phyloP scores from a whole-genome alignment of 768 basidiomycete species.

The Tricholoma furcatifolium region DNA sequence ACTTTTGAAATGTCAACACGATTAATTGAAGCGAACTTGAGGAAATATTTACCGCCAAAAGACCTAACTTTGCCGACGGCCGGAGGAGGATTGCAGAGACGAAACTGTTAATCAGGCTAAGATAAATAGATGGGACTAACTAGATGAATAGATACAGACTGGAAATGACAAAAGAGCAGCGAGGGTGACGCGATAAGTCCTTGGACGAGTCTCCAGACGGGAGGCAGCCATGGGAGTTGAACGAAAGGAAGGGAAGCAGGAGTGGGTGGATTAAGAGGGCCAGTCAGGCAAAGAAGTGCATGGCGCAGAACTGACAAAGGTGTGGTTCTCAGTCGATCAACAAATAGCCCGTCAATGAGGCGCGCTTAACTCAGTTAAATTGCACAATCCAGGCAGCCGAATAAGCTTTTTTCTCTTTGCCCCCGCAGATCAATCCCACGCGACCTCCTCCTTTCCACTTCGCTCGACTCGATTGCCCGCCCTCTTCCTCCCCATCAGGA shows the following conservation, averaged over 20 bases:
- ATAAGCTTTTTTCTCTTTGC: slow-evolving; percentile 7
- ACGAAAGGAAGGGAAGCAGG: slow-evolving; percentile 2
- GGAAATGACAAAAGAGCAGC: slow-evolving; percentile 36
- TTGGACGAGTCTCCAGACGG: slow-evolving; percentile 25
- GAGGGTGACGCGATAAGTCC: slow-evolving; percentile 23
- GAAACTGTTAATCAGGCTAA: slow-evolving; percentile 31
- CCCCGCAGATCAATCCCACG: background rate
- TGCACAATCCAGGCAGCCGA: slow-evolving; percentile 10
- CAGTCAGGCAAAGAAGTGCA: slow-evolving; percentile 1
- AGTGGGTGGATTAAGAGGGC: slow-evolving; percentile 6
- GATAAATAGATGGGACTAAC: background rate
- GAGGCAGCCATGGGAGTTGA: slow-evolving; percentile 16
- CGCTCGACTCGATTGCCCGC: background rate
- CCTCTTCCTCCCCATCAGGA: background rate
- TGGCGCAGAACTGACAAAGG: slow-evolving; percentile 3
- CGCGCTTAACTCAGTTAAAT: slow-evolving; percentile 10
- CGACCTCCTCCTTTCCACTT: no score
- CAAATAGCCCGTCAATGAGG: slow-evolving; percentile 18
- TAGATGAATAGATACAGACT: slow-evolving; percentile 21
- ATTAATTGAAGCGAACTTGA: background rate
- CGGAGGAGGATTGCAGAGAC: slow-evolving; percentile 68
- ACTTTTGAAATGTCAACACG: slow-evolving; percentile 32
- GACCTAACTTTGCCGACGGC: slow-evolving; percentile 69
- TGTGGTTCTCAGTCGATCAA: slow-evolving; percentile 17
- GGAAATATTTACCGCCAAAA: slow-evolving; percentile 42